Evolutionary conservation across 1,139 yeast genomes (phyloP), one percentile per base, ranked within the genome.

Genomic region (Kodamaea suecica): DNA sequence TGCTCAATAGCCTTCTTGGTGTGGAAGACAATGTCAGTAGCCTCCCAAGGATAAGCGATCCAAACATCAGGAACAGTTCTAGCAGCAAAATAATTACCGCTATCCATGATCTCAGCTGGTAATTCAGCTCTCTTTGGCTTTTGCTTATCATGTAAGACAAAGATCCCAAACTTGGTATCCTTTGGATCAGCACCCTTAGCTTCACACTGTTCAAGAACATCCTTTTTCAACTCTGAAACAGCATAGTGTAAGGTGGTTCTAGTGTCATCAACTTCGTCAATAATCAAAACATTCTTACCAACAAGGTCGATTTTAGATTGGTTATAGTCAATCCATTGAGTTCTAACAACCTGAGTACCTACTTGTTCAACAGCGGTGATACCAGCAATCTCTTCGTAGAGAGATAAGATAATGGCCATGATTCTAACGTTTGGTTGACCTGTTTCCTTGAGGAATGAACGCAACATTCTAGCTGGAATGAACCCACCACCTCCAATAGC

Each of bases 41-140:
- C 80, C 65, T 87, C 96, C 98, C 98, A 92, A 34, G 97, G 97
- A 61, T 92, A 92, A 30, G 97, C 97, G 52, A 87, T 88, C 98
- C 98, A 92, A 49, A 75, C 74, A 59, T 92, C 97, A 28, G 90
- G 95, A 27, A 87, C 92, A 31, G 86, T 76, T 63, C 92, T 78
- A 31, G 96, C 97, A 42, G 95, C 96, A 53, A 87, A 76, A 63
- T 90, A 90, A 59, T 85, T 79, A 37, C 83, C 84, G 30, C 71
- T 69, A 26, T 64, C 59, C 72, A 80, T 73, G 65, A 81, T 76
- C 17, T 75, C 82, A 37, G 64, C 70, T 17, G 87, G 87, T 47
- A 81, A 73, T 44, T 76, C 75, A 24, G 96, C 97, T 50, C 77
- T 80, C 74, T 92, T 92, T 41, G 84, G 80, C 73, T 92, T 92